Evolutionary conservation across 352 stramenopile genomes (phyloP).

Genomic region (Phytopythium ostracodes): DNA sequence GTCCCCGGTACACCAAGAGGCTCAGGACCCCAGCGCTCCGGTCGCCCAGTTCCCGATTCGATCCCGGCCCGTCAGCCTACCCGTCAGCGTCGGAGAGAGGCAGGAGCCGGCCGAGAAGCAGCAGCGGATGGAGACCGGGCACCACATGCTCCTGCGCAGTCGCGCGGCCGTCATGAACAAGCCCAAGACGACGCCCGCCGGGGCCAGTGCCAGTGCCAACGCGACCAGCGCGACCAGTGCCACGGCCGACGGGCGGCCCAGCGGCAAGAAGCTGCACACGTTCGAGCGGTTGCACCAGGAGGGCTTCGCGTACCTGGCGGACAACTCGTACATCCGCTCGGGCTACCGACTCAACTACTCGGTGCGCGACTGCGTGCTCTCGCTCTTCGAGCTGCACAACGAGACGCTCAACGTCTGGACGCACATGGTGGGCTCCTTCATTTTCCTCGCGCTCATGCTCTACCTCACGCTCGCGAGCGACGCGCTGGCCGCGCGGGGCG

Average conservation of each 20-base stretch:
- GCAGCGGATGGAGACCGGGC: constrained; percentile 27
- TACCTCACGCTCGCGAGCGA: constrained; percentile 63
- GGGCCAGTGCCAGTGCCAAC: background rate
- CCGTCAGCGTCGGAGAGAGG: background rate
- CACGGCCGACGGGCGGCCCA: no score
- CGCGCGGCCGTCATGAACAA: constrained; percentile 11
- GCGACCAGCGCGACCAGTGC: no score
- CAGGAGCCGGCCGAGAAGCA: background rate
- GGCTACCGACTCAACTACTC: constrained; percentile 86
- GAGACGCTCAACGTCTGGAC: constrained; percentile 89
- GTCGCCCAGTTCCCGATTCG: no score
- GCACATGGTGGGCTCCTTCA: constrained; percentile 82
- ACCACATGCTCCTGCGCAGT: constrained; percentile 36
- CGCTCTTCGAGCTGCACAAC: constrained; percentile 86
- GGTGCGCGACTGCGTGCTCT: constrained; percentile 65
- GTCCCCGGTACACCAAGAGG: no score
- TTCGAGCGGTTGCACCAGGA: constrained; percentile 77
- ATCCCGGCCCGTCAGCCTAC: no score
- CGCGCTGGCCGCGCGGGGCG: constrained; percentile 21
- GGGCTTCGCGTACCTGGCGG: constrained; percentile 74
- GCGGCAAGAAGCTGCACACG: constrained; percentile 42
- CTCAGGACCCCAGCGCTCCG: no score
- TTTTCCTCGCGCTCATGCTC: constrained; percentile 76
- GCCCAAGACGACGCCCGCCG: background rate
- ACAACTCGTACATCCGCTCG: constrained; percentile 87